phyloP scores from a whole-genome alignment of 164 flowering plant species.

The Nelumbo lutea region DNA sequence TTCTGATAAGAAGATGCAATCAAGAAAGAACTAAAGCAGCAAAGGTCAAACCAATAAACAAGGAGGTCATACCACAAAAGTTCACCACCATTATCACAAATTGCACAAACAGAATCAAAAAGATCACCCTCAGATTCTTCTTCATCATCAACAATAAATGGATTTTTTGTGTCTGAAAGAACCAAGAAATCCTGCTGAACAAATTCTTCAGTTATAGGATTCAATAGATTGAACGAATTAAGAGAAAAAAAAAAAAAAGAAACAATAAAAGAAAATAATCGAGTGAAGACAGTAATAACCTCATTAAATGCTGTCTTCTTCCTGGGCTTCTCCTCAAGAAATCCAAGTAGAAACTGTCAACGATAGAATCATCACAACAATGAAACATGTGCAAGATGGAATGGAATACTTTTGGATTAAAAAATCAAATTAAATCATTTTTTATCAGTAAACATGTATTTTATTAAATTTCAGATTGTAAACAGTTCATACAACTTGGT shows the following conservation, averaged over 20 bases:
- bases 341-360: conserved; percentile 46
- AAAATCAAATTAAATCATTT: too few species aligned
- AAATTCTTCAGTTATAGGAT: conserved; percentile 4
- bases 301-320: conserved; percentile 40
- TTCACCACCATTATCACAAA: conserved; percentile 89
- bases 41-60: neutral
- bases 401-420: too few species aligned
- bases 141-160: conserved; percentile 46
- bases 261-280: neutral
- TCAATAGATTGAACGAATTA: too few species aligned
- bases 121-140: conserved; percentile 27
- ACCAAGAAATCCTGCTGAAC: conserved; percentile 27
- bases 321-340: conserved; percentile 46
- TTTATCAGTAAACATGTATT: too few species aligned
- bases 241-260: neutral
- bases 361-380: conserved; percentile 8
- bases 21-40: too few species aligned
- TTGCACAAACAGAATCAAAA: conserved; percentile 69
- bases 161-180: conserved; percentile 11
- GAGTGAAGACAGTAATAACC: conserved; percentile 33
- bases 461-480: too few species aligned
- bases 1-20: too few species aligned
- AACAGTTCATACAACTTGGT: too few species aligned
- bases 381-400: too few species aligned
- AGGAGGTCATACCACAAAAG: conserved; percentile 47